A percentile compares a stretch with the other conserved stretches of the same genome.
These are phyloP conservation scores for Passalora sequoiae DNA, from an alignment of 2,329 filamentous ascomycete species.

Conservation along the genomic window DNA sequence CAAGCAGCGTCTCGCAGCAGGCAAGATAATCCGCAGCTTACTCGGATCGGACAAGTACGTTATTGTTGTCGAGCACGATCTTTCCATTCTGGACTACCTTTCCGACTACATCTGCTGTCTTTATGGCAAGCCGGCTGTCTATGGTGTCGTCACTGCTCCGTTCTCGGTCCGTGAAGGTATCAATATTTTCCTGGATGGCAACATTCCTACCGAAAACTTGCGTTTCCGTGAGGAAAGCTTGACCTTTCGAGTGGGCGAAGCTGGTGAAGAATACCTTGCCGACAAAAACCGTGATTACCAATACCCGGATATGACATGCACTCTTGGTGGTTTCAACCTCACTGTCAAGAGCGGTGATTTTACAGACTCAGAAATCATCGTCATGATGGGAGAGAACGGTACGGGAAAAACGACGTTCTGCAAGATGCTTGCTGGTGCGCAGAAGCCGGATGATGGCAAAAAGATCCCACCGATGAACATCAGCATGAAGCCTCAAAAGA, in stretches of 20 bases:
- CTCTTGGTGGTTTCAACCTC: conserved; percentile 80
- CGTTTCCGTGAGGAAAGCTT: conserved; percentile 96
- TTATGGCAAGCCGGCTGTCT: conserved; percentile 90
- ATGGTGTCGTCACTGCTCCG: conserved; percentile 94
- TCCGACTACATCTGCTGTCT: conserved; percentile 98
- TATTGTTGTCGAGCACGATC: conserved; percentile 98
- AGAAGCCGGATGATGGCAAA: conserved; percentile 78
- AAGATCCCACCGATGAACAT: conserved; percentile 92
- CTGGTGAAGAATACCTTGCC: conserved; percentile 77
- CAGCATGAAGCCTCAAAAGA: conserved; percentile 99
- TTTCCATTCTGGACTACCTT: conserved; percentile 96
- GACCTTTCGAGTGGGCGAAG: conserved; percentile 89
- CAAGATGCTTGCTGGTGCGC: conserved; percentile 84
- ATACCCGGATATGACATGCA: conserved; percentile 92
- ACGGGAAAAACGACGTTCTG: conserved; percentile 99
- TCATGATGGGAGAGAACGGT: conserved; percentile 99
- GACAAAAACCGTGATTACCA: conserved; percentile 80
- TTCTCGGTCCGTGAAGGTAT: conserved; percentile 97
- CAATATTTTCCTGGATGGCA: conserved; percentile 97
- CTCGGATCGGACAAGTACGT: conserved; percentile 88
- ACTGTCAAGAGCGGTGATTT: conserved; percentile 77
- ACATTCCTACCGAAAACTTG: conserved; percentile 96
- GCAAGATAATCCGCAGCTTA: conserved; percentile 85
- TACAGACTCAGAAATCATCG: conserved; percentile 96
- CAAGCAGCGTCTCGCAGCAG: conserved; percentile 93